These are phyloP conservation scores for Pleurotus ostreatus DNA, from an alignment of 768 basidiomycete genomes.

Conservation along the genomic window DNA sequence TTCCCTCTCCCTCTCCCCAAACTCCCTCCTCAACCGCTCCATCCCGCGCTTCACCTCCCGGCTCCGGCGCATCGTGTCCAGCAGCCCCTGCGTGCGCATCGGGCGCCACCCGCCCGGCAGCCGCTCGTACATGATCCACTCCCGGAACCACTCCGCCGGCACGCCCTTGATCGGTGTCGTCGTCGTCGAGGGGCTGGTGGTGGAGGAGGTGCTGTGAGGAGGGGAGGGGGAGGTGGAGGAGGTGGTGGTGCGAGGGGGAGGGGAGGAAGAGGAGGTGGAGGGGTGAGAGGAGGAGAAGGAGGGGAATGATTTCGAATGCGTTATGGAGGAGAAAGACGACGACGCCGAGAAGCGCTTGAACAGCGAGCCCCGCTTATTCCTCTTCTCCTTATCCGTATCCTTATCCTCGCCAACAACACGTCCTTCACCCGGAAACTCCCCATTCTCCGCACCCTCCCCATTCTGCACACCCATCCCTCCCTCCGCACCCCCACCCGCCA, in stretches of 20 bases:
- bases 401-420: too few species aligned
- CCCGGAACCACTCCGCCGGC: slow-evolving; percentile 39
- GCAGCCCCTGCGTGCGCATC: slow-evolving; percentile 29
- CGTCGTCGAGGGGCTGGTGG: too few species aligned
- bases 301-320: not conserved
- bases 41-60: not conserved
- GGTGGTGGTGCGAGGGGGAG: too few species aligned
- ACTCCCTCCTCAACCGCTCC: not conserved
- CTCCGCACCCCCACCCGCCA: not conserved
- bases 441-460: too few species aligned
- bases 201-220: slow-evolving; percentile 12
- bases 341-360: not conserved
- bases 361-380: not conserved
- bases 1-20: too few species aligned
- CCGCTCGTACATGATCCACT: slow-evolving; percentile 50
- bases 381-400: not conserved
- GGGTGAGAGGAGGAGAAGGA: too few species aligned
- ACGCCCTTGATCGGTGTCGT: slow-evolving; percentile 37
- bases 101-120: slow-evolving; percentile 45
- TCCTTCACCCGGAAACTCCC: too few species aligned
- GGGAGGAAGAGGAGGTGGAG: not conserved
- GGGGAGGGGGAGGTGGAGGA: not conserved
- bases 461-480: too few species aligned
- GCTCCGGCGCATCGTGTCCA: slow-evolving; percentile 24
- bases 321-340: not conserved